A percentile compares a stretch with the other conserved stretches of the same genome.
Evolutionary conservation across 2,329 filamentous ascomycete genomes (phyloP).

Genomic region (Aspergillus novoparasiticus): DNA sequence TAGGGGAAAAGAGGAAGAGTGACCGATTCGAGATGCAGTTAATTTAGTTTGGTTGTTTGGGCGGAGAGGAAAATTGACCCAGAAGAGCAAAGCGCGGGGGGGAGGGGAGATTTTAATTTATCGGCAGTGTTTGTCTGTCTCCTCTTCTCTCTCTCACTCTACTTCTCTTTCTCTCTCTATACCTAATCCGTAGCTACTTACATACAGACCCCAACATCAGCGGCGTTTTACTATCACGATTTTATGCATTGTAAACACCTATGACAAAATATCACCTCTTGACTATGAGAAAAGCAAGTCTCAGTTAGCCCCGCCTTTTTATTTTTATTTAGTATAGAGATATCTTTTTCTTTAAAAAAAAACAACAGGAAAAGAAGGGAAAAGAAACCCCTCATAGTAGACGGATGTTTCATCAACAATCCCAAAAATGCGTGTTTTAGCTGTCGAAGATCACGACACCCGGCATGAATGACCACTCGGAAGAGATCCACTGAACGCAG

Average conservation of each 20-base stretch:
- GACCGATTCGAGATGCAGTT: background rate
- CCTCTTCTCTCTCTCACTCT: background rate
- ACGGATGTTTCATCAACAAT: background rate
- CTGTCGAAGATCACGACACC: background rate
- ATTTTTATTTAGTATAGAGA: background rate
- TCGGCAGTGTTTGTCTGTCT: background rate
- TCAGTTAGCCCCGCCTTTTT: background rate
- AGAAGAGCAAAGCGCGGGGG: conserved; percentile 6
- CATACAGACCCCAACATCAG: background rate
- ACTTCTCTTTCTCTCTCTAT: background rate
- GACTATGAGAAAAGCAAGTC: background rate
- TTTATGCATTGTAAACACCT: background rate
- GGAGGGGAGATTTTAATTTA: background rate
- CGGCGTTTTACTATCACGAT: background rate
- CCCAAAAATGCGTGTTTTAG: background rate
- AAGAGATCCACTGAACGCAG: background rate
- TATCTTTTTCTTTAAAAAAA: background rate
- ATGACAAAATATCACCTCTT: background rate
- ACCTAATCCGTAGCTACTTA: background rate
- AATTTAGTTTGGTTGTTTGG: background rate
- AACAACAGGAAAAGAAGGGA: background rate
- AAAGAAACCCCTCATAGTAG: background rate
- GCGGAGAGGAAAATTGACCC: background rate
- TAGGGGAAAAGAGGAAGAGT: conserved; percentile 4
- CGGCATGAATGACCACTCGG: background rate